Base-by-base conservation (phyloP, 1,284 basidiomycete genomes). In the Apiotrichum laibachii region DNA sequence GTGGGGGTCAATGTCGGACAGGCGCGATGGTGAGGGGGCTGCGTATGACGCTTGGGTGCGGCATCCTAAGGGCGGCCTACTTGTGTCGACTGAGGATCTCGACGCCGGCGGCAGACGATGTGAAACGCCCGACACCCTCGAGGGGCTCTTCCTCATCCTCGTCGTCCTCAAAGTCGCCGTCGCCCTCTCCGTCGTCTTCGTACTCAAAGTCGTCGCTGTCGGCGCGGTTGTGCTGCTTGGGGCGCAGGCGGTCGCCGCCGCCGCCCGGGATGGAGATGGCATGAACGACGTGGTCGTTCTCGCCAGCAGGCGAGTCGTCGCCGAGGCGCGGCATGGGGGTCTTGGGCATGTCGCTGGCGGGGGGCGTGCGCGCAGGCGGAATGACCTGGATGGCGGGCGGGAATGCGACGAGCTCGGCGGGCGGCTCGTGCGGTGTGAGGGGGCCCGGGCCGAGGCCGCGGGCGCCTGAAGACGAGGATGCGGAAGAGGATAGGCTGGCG, bases 71-170 rank as follows among this genome's bases (percentile, higher is more conserved):
- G 26, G 26, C 26, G 26, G 33, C 35, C 53, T 42, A 50, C 53
- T 70, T 70, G 61, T 78, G 76, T 35, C 74, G 69, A 48, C 70
- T 71, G 49, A 78, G 62, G 12, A 73, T 69, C 62, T 78, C 76
- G 34, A 78, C 68, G 40, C 75, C 76, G 26, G 75, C 75, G 5
- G 76, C 76, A 34, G 68, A 67, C 13, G 66, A 64, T 15, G 74
- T 76, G 13, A 71, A 40, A 53, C 63, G 48, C 45, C 43, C 44
- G 16, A 11, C 31, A 35, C 7, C 40, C n/a, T 35, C 40, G 21
- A 64, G 39, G 39, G 60, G 64, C 15, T 72, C 69, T 34, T 75
- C 73, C 26, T 73, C 72, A 33, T 76, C 72, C 11, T 71, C 71
- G 46, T 77, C 75, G 39, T 71, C 68, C 16, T 70, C 69, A 57